Conservation (phyloP, 1,139 yeast genomes). For the Candida tetrigidarum region DNA sequence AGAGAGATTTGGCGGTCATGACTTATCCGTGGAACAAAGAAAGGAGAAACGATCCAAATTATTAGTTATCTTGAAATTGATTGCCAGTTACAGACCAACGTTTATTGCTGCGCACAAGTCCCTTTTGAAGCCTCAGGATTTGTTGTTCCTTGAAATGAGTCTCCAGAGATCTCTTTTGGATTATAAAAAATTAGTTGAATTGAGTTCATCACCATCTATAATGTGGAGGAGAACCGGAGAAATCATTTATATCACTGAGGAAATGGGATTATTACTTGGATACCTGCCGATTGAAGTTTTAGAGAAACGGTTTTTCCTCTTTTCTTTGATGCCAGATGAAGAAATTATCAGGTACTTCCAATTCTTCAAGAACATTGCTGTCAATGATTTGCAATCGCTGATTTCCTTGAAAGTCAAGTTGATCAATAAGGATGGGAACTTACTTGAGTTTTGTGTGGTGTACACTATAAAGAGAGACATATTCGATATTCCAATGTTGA, state of each 20-base stretch:
- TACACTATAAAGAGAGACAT: slow-evolving; percentile 82
- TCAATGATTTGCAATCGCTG: slow-evolving; percentile 50
- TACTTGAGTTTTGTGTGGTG: slow-evolving; percentile 57
- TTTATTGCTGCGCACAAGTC: slow-evolving; percentile 75
- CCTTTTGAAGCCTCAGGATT: slow-evolving; percentile 62
- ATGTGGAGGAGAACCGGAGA: slow-evolving; percentile 84
- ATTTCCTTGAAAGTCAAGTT: slow-evolving; percentile 14
- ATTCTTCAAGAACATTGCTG: slow-evolving; percentile 53
- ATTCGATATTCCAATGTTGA: slow-evolving; percentile 79
- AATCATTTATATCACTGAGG: slow-evolving; percentile 71
- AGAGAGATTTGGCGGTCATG: slow-evolving; percentile 51
- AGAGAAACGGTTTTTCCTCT: slow-evolving; percentile 56
- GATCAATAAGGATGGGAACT: slow-evolving; percentile 23
- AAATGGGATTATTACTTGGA: slow-evolving; percentile 66
- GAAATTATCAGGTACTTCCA: slow-evolving; percentile 49
- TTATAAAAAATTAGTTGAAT: slow-evolving; percentile 61
- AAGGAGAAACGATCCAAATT: slow-evolving; percentile 47
- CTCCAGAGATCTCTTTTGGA: slow-evolving; percentile 72
- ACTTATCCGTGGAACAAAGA: slow-evolving; percentile 32
- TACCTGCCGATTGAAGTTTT: slow-evolving; percentile 50
- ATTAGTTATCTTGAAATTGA: slow-evolving; percentile 61
- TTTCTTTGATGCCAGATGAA: slow-evolving; percentile 54
- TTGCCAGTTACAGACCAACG: slow-evolving; percentile 73
- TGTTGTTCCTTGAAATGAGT: slow-evolving; percentile 67
- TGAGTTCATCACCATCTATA: slow-evolving; percentile 68